Conservation (phyloP, 2,329 filamentous ascomycete genomes). For the Exophiala lecanii-corni region DNA sequence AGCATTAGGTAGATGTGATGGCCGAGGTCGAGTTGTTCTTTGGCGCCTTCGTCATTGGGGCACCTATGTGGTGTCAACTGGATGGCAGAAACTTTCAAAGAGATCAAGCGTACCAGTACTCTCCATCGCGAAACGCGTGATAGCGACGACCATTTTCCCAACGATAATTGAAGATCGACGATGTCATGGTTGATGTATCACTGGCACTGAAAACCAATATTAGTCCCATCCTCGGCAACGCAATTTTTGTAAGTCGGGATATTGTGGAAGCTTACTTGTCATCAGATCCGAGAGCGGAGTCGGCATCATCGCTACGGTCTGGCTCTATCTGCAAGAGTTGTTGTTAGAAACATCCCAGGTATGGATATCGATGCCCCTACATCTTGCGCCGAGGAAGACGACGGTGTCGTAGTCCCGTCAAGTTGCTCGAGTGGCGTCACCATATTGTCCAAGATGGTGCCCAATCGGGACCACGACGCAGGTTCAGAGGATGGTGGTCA, state of each 20-base stretch:
- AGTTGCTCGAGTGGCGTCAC: no score
- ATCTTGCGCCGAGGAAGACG: neutral
- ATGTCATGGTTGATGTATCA: conserved; percentile 20
- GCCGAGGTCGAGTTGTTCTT: conserved; percentile 33
- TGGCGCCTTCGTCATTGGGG: conserved; percentile 34
- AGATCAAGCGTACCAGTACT: conserved; percentile 11
- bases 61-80: conserved; percentile 23
- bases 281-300: conserved; percentile 3
- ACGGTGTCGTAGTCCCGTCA: no score
- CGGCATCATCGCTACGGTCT: neutral
- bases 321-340: neutral
- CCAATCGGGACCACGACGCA: no score
- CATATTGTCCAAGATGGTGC: no score
- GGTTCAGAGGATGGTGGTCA: no score
- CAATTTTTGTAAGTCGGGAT: neutral
- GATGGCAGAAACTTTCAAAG: neutral
- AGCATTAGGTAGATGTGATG: conserved; percentile 39
- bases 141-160: conserved; percentile 26
- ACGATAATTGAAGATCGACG: conserved; percentile 32
- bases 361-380: neutral
- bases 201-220: neutral
- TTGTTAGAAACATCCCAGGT: neutral
- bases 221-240: neutral
- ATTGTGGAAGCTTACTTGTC: neutral
- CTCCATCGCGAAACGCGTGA: conserved; percentile 14